Evolutionary conservation across 305 asterid genomes (phyloP).

Genomic region (Fraxinus ornus): DNA sequence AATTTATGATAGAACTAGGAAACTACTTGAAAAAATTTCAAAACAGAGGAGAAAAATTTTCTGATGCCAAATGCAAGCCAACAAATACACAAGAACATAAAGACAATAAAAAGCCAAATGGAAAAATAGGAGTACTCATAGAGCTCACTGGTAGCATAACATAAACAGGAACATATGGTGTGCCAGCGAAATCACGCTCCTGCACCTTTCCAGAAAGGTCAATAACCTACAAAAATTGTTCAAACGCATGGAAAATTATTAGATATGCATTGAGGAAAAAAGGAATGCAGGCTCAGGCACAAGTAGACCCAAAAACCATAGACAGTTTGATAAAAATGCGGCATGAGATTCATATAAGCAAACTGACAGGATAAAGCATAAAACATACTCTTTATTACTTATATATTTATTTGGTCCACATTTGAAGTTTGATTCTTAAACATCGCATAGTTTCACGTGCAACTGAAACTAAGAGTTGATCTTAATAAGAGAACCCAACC

Average conservation of each 20-base stretch:
- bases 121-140: constrained; percentile 5
- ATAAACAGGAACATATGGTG: constrained; percentile 74
- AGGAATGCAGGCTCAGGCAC: not conserved
- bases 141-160: constrained; percentile 86
- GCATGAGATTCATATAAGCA: not conserved
- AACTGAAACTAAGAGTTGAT: constrained; percentile 18
- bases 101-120: constrained; percentile 3
- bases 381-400: not conserved
- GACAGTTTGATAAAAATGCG: not conserved
- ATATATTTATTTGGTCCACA: not conserved
- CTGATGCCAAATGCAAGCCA: constrained; percentile 14
- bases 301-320: constrained; percentile 25
- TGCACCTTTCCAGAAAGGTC: constrained; percentile 61
- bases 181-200: constrained; percentile 74
- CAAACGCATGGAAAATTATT: not conserved
- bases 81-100: not conserved
- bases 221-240: constrained; percentile 48
- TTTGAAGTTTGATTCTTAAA: not conserved
- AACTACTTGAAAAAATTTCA: no score
- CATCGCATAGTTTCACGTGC: not conserved
- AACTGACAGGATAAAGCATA: not conserved
- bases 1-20: not conserved
- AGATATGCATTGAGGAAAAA: not conserved
- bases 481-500: constrained; percentile 22
- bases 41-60: constrained; percentile 2